Evolutionary conservation across 2,329 filamentous ascomycete species (phyloP), one percentile per base, ranked within the genome.

Genomic region (Daldinia sp.): DNA sequence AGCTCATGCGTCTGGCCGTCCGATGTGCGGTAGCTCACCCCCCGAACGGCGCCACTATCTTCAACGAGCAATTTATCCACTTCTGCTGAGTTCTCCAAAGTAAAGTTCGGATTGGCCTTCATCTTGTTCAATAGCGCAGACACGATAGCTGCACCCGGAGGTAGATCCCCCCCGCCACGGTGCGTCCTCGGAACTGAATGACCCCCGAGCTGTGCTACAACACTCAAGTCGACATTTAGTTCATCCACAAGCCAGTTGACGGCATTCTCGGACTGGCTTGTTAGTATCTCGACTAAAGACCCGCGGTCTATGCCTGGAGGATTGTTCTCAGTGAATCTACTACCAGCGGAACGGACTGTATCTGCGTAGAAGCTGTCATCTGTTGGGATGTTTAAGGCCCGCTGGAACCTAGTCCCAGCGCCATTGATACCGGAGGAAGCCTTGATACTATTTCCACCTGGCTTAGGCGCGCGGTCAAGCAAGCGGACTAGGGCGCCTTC

Each of bases 381-480:
- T 71, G 83, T 85, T 72, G 89, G 70, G 48, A 80, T 73, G n/a
- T 79, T 74, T 44, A 74, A 60, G 2, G 74, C 78, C 10, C 77
- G 76, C 74, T 91, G 89, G 68, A 86, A 90, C 3, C 80, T 81
- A 0, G 89, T 90, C 0, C 83, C 83, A 0, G 87, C 87, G 6
- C 87, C 89, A 70, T 90, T 90, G 77, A 91, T 91, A 0, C 88
- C 89, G 0, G 88, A 90, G 0, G 88, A 90, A 0, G 89, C 89
- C 78, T 91, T 91, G 78, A 91, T 89, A 73, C 84, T 88, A 73
- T 91, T 90, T 1, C 88, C 88, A 39, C 89, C 89, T 0, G 88
- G 87, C 73, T 88, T 89, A 2, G 83, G 74, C 0, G 84, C 83
- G 20, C 88, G 86, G 65, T 92, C 89, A 12, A 91, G 81, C 56